Percentiles rank a stretch among this genome's conserved stretches.
These are phyloP conservation scores for Moesziomyces aphidis DNA, from an alignment of 1,284 basidiomycete genomes.

Conservation along the genomic window DNA sequence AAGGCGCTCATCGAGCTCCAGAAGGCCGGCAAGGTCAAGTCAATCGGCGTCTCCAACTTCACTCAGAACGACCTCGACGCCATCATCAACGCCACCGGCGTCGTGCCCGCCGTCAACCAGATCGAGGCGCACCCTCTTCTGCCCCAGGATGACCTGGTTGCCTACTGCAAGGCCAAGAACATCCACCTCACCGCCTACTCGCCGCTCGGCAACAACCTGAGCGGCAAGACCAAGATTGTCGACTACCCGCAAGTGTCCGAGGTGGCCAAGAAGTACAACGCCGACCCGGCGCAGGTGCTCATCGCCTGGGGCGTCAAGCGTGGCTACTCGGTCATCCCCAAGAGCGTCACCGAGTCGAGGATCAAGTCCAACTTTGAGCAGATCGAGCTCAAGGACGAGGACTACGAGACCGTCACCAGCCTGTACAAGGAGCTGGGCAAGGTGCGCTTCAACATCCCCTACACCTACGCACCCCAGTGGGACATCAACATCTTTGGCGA, in stretches of 20 bases:
- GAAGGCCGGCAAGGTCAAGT: constrained; percentile 67
- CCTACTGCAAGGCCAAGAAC: constrained; percentile 56
- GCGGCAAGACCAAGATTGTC: constrained; percentile 57
- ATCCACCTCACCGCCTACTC: constrained; percentile 69
- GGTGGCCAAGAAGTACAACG: constrained; percentile 66
- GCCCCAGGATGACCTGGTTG: constrained; percentile 63
- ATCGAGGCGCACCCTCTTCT: constrained; percentile 81
- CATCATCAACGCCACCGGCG: constrained; percentile 80
- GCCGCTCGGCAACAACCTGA: constrained; percentile 68
- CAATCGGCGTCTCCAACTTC: constrained; percentile 81
- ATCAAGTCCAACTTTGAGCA: constrained; percentile 68
- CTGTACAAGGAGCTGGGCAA: constrained; percentile 58
- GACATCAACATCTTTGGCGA: constrained; percentile 63
- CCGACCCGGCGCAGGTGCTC: constrained; percentile 67
- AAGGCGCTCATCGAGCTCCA: constrained; percentile 78
- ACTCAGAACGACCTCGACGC: constrained; percentile 76
- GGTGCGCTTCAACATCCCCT: constrained; percentile 64
- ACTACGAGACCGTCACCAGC: constrained; percentile 59
- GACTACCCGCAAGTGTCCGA: constrained; percentile 64
- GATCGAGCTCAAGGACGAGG: constrained; percentile 64
- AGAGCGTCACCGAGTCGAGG: constrained; percentile 66
- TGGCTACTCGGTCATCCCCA: constrained; percentile 69
- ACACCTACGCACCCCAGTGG: constrained; percentile 53
- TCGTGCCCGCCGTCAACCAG: constrained; percentile 83
- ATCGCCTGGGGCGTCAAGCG: constrained; percentile 69